phyloP scores from a whole-genome alignment of 73 alveolate genomes.

The Breviolum minutum region DNA sequence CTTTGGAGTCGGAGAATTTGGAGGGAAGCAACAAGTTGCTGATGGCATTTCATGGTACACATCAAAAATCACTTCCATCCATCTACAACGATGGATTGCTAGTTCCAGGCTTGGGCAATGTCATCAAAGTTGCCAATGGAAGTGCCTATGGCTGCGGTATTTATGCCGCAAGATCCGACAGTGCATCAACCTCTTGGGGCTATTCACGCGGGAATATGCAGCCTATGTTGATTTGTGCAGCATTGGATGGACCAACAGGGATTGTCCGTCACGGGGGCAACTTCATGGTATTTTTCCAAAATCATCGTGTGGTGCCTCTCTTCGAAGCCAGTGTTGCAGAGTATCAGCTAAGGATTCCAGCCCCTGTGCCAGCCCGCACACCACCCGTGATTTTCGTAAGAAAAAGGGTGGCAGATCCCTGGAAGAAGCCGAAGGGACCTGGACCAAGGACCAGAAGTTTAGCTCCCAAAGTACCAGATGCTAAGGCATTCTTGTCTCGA shows the following conservation, averaged over 20 bases:
- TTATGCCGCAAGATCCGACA: conserved; percentile 3
- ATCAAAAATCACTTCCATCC: not conserved
- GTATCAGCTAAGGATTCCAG: not conserved
- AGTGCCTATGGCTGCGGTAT: conserved; percentile 54
- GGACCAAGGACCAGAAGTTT: conserved; percentile 13
- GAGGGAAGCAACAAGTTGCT: not conserved
- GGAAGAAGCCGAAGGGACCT: conserved; percentile 44
- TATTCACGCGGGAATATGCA: conserved; percentile 12
- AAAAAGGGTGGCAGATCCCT: not conserved
- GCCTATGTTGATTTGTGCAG: conserved; percentile 66
- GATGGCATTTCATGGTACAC: conserved; percentile 57
- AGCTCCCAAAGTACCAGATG: not conserved
- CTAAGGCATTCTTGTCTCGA: conserved; percentile 8
- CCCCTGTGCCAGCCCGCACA: not conserved
- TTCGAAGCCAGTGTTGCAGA: conserved; percentile 16
- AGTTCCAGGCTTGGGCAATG: conserved; percentile 17
- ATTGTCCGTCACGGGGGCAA: not conserved
- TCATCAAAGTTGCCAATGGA: conserved; percentile 23
- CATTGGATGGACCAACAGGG: not conserved
- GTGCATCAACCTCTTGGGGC: conserved; percentile 33
- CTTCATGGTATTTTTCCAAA: not conserved
- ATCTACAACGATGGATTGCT: conserved; percentile 39
- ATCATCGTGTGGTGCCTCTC: conserved; percentile 48
- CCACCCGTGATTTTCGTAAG: not conserved
- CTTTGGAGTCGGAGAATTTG: not conserved